phyloP scores from a whole-genome alignment of 306 rosid genomes.

The Quillaja saponaria region DNA sequence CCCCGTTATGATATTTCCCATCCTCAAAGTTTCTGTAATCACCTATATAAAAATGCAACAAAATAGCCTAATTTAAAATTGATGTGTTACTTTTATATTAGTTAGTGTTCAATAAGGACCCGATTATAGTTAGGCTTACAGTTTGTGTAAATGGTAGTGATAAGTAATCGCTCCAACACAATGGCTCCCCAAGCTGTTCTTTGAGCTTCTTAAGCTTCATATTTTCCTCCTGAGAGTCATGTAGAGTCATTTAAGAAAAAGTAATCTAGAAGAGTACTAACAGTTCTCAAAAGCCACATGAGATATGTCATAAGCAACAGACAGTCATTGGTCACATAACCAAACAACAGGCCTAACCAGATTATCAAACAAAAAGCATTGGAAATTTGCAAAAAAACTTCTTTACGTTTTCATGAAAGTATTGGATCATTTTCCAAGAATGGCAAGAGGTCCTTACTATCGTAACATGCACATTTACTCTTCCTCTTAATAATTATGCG shows the following conservation, averaged over 20 bases:
- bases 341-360: constrained; percentile 1
- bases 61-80: constrained; percentile 1
- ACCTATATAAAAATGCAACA: constrained; percentile 47
- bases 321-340: not conserved
- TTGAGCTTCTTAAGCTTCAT: constrained; percentile 65
- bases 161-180: constrained; percentile 81
- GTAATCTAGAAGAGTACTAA: constrained; percentile 2
- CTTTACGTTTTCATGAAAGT: not conserved
- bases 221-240: constrained; percentile 72
- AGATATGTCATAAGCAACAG: not conserved
- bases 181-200: constrained; percentile 63
- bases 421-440: not conserved
- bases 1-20: constrained; percentile 82
- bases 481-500: not conserved
- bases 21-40: constrained; percentile 80
- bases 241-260: constrained; percentile 16
- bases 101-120: constrained; percentile 7
- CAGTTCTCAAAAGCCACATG: not conserved
- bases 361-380: not conserved
- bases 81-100: not conserved
- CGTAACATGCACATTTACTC: not conserved
- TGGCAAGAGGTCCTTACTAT: not conserved
- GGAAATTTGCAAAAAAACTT: constrained; percentile 4
- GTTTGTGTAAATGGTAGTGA: constrained; percentile 84
- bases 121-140: constrained; percentile 40